phyloP scores from a whole-genome alignment of 345 rosid genomes.

The Salix koriyanagi region DNA sequence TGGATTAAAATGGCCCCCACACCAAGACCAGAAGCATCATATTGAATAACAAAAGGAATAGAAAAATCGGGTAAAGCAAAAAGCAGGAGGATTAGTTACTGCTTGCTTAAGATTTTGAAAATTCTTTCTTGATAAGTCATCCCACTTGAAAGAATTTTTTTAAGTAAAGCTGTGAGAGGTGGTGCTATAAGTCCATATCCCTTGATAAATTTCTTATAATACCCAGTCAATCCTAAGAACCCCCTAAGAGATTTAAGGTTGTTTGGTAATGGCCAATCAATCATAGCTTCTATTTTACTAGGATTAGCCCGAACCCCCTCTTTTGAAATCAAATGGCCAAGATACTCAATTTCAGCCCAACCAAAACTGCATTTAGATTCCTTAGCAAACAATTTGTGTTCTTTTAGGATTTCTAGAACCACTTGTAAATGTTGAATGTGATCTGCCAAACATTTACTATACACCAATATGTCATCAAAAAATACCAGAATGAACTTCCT shows the following conservation, averaged over 20 bases:
- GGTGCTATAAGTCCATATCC: neutral
- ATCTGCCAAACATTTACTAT: too few species aligned
- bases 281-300: neutral
- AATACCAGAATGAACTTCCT: too few species aligned
- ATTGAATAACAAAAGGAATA: neutral
- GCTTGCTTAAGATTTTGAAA: too few species aligned
- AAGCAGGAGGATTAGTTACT: neutral
- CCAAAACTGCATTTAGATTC: too few species aligned
- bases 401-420: too few species aligned
- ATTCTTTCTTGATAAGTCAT: neutral
- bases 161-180: neutral
- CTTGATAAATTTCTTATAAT: neutral
- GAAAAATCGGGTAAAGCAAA: neutral
- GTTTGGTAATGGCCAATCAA: neutral
- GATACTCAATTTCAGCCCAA: too few species aligned
- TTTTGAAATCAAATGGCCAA: too few species aligned
- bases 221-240: neutral
- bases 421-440: too few species aligned
- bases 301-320: too few species aligned
- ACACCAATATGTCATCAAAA: too few species aligned
- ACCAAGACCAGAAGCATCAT: neutral
- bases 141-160: neutral
- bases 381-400: too few species aligned
- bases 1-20: neutral
- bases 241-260: neutral